Percentiles rank a stretch among this genome's conserved stretches.
Evolutionary conservation across 2,329 filamentous ascomycete genomes (phyloP).

Genomic region (Lecanicillium sp.): DNA sequence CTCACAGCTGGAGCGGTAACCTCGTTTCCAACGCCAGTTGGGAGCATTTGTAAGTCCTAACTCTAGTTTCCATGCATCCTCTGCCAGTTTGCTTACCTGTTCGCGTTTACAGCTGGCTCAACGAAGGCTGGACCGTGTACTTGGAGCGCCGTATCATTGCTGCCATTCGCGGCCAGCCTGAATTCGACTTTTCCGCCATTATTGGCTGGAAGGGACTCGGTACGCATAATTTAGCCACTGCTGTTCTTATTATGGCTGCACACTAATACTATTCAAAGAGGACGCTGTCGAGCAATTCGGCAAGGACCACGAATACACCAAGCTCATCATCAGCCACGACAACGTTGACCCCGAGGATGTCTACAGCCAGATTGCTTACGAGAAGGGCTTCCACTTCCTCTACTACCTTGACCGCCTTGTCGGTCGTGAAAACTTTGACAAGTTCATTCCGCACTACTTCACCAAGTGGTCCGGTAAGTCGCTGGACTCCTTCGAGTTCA

Average conservation of each 20-base stretch:
- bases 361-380: slow-evolving; percentile 87
- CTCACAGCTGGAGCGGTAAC: slow-evolving; percentile 82
- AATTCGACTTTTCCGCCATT: slow-evolving; percentile 90
- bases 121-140: slow-evolving; percentile 89
- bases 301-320: slow-evolving; percentile 84
- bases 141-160: slow-evolving; percentile 79
- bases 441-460: slow-evolving; percentile 95
- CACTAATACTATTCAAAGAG: slow-evolving; percentile 32
- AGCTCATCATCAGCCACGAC: slow-evolving; percentile 78
- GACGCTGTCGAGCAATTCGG: slow-evolving; percentile 76
- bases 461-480: slow-evolving; percentile 76
- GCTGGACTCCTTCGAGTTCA: slow-evolving; percentile 91
- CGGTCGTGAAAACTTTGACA: slow-evolving; percentile 81
- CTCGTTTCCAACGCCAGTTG: slow-evolving; percentile 70
- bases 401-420: slow-evolving; percentile 84
- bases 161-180: slow-evolving; percentile 69
- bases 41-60: slow-evolving; percentile 61
- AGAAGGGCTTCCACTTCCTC: slow-evolving; percentile 93
- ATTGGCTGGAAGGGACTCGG: slow-evolving; percentile 88
- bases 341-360: slow-evolving; percentile 93
- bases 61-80: too few species aligned
- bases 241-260: too few species aligned
- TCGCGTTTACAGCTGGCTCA: slow-evolving; percentile 46
- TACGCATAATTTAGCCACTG: too few species aligned
- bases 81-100: too few species aligned